Percentiles rank a stretch among this genome's conserved stretches.
phyloP scores from a whole-genome alignment of 768 basidiomycete species.

The Pulveroboletus sp. region DNA sequence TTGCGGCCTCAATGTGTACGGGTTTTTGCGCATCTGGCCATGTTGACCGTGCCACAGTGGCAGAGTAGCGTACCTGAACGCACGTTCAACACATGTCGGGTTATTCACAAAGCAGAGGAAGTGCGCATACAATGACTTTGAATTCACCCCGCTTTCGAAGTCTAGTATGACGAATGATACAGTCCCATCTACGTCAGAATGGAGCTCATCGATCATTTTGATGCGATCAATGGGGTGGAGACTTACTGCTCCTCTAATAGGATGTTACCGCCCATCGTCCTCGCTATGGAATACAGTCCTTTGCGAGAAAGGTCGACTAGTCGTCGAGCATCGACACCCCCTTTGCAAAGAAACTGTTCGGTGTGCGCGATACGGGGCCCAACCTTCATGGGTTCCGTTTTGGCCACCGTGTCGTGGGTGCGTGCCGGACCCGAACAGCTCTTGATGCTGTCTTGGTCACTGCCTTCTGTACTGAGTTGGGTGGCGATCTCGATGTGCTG shows the following conservation, averaged over 20 bases:
- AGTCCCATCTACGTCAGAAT: conserved; percentile 33
- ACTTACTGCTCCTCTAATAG: conserved; percentile 36
- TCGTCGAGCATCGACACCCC: conserved; percentile 34
- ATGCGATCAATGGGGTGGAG: conserved; percentile 13
- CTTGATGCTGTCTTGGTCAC: conserved; percentile 26
- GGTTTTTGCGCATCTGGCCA: conserved; percentile 36
- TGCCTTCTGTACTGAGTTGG: too few species aligned
- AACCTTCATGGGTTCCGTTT: conserved; percentile 23
- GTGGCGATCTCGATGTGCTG: conserved; percentile 20
- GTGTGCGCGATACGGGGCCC: conserved; percentile 36
- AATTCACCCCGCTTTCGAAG: conserved; percentile 30
- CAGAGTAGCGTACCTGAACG: conserved; percentile 32
- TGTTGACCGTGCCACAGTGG: conserved; percentile 35
- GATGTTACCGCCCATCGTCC: conserved; percentile 35
- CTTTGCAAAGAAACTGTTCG: conserved; percentile 33
- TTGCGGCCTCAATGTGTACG: conserved; percentile 33
- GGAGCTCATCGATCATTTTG: conserved; percentile 13
- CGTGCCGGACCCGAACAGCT: conserved; percentile 34
- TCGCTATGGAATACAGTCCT: conserved; percentile 31
- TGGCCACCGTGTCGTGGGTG: conserved; percentile 24
- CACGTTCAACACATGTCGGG: conserved; percentile 11
- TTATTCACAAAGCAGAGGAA: conserved; percentile 7
- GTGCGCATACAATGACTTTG: conserved; percentile 31
- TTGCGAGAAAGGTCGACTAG: conserved; percentile 34
- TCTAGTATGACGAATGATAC: conserved; percentile 31